Base-by-base conservation (phyloP, 176 grass and related monocot species). In the Aegilops speltoides region DNA sequence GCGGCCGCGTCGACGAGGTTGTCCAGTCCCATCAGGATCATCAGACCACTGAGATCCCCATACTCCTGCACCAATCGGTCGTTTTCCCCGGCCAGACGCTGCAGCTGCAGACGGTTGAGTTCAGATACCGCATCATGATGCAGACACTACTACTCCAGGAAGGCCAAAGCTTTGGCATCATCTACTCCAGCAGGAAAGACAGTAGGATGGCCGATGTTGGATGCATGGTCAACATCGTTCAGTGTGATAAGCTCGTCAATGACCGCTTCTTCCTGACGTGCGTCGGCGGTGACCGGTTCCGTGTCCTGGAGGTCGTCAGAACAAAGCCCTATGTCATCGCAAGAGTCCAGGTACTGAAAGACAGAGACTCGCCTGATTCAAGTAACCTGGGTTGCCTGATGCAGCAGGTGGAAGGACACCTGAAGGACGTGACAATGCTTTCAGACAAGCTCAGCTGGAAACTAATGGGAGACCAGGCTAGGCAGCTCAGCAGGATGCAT, bases 101-200 rank as follows among this genome's bases (percentile, higher is more conserved):
- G 10, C 89, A 91, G 60, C 82, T 99, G 68, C 94, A 94, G 73
- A 94, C 87, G n/a, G 96, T 93, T 52, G 92, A 99, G 89, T 96
- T 96, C 86, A 86, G 92, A 59, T 91, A 96, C 86, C 93, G 97
- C 70, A 94, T 99, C 79, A 99, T 99, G 97, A 91, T 94, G 92
- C 92, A 96, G 41, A 99, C 92, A 0, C 81, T 99, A 1, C 87
- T 99, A 2, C 87, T 99, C 20, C 89, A 91, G 80, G 87, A 87
- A 34, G 92, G 88, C 77, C 87, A 91, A 40, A 88, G 63, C 22
- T 88, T 91, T 3, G 89, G 89, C 19, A 57, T 88, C 46, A 20
- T 91, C 48, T 88, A 84, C 68, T 84, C 75, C 0, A 36, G 62
- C 76, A 79, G 37, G 29, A 15, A 77, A 28, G 62, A 23, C 0